Conservation (phyloP, 768 basidiomycete species). For the Suillus clintonianus region DNA sequence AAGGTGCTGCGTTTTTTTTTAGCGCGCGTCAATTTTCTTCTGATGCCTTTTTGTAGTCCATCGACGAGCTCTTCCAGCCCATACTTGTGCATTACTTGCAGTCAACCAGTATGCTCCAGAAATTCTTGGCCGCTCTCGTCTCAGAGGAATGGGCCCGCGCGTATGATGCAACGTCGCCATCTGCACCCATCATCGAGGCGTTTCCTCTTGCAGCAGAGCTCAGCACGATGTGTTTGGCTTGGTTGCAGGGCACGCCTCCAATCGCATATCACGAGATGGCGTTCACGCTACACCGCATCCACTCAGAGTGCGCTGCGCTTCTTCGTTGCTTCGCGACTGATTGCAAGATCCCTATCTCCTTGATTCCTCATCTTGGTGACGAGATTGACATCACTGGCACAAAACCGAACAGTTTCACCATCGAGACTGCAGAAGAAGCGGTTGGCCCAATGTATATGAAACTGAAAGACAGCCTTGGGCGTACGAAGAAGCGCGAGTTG, state of each 20-base stretch:
- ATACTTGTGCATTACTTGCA: slow-evolving; percentile 79
- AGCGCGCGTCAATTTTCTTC: neutral
- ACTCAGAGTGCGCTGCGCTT: slow-evolving; percentile 75
- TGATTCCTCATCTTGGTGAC: slow-evolving; percentile 76
- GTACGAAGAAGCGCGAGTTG: slow-evolving; percentile 78
- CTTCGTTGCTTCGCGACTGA: slow-evolving; percentile 84
- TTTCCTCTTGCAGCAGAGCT: slow-evolving; percentile 68
- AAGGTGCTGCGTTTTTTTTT: slow-evolving; percentile 39
- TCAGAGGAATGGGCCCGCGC: slow-evolving; percentile 89
- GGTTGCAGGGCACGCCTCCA: slow-evolving; percentile 76
- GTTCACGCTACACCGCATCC: slow-evolving; percentile 75
- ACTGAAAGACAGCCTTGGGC: slow-evolving; percentile 73
- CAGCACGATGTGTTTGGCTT: slow-evolving; percentile 63
- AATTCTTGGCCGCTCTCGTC: slow-evolving; percentile 81
- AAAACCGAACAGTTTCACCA: slow-evolving; percentile 69
- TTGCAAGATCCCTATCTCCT: slow-evolving; percentile 79
- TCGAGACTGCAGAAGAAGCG: slow-evolving; percentile 72
- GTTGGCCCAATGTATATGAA: slow-evolving; percentile 70
- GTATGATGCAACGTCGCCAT: slow-evolving; percentile 39
- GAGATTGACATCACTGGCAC: slow-evolving; percentile 77
- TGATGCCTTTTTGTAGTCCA: slow-evolving; percentile 26
- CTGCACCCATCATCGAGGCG: slow-evolving; percentile 49
- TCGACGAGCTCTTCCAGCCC: slow-evolving; percentile 72
- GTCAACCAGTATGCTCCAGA: slow-evolving; percentile 90
- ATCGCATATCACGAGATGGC: slow-evolving; percentile 91